Conservation (phyloP, 129 eudicot genomes). For the Flaveria brownii region DNA sequence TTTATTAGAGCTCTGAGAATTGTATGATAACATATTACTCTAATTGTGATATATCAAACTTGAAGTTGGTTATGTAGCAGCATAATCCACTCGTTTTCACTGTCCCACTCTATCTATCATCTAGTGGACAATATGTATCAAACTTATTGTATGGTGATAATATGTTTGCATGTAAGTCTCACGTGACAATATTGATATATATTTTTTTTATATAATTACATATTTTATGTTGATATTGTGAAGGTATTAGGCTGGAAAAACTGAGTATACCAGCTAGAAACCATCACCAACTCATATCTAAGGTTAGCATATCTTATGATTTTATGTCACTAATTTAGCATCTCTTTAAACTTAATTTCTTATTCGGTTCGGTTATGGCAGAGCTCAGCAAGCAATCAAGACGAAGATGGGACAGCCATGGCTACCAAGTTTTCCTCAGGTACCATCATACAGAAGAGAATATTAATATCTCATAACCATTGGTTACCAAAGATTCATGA, state of each 20-base stretch:
- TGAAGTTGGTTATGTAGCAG: neutral
- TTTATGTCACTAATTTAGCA: constrained; percentile 17
- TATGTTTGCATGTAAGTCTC: neutral
- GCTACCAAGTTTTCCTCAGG: constrained; percentile 44
- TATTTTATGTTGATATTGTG: neutral
- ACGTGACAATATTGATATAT: neutral
- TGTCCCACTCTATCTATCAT: neutral
- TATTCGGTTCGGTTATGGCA: neutral
- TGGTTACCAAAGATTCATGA: constrained; percentile 67
- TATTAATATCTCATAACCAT: constrained; percentile 42
- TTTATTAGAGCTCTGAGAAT: neutral
- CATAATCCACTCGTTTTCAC: neutral
- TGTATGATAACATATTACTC: neutral
- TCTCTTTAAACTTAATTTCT: constrained; percentile 2
- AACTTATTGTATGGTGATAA: neutral
- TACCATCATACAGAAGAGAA: constrained; percentile 44
- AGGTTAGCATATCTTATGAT: constrained; percentile 35
- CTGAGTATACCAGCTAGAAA: constrained; percentile 24
- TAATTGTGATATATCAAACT: neutral
- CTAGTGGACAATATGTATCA: too few relatives aligned
- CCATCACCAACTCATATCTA: constrained; percentile 32
- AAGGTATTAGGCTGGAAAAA: constrained; percentile 50
- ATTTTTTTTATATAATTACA: neutral
- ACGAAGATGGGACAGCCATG: constrained; percentile 13
- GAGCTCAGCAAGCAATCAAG: constrained; percentile 21